These are phyloP conservation scores for Annulohypoxylon bovei DNA, from an alignment of 495 filamentous ascomycete species.

Conservation along the genomic window DNA sequence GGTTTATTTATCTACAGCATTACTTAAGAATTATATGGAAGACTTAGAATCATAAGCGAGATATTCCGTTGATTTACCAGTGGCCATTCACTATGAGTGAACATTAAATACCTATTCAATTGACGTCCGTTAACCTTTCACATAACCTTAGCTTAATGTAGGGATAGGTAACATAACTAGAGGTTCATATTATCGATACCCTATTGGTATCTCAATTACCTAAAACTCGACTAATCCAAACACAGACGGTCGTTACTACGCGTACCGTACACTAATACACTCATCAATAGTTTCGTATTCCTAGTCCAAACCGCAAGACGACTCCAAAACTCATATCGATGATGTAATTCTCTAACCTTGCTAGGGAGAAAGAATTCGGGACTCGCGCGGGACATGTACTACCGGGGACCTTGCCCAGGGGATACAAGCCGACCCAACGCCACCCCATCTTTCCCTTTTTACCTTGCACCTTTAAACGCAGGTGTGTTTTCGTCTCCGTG, in stretches of 20 bases:
- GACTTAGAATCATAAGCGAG: too few species aligned
- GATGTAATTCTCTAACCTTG: neutral
- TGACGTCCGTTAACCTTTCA: too few species aligned
- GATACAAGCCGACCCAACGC: constrained; percentile 11
- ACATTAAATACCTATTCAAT: neutral
- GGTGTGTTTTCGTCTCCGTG: neutral
- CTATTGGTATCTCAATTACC: constrained; percentile 26
- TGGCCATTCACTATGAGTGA: too few species aligned
- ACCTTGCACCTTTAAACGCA: neutral
- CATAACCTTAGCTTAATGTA: too few species aligned
- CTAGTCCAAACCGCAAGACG: neutral
- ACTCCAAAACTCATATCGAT: neutral
- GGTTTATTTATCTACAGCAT: neutral
- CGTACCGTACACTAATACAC: constrained; percentile 13
- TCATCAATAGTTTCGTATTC: constrained; percentile 10
- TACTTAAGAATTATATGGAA: neutral
- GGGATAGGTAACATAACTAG: too few species aligned
- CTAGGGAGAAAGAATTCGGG: neutral
- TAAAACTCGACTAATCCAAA: constrained; percentile 27
- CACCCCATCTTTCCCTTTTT: constrained; percentile 6
- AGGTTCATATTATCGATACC: constrained; percentile 30
- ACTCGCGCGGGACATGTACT: constrained; percentile 3
- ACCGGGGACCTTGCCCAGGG: neutral
- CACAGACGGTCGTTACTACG: constrained; percentile 7
- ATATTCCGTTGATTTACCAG: too few species aligned